Evolutionary conservation across 2,329 filamentous ascomycete species (phyloP).

Genomic region (Lecanosticta acicola): DNA sequence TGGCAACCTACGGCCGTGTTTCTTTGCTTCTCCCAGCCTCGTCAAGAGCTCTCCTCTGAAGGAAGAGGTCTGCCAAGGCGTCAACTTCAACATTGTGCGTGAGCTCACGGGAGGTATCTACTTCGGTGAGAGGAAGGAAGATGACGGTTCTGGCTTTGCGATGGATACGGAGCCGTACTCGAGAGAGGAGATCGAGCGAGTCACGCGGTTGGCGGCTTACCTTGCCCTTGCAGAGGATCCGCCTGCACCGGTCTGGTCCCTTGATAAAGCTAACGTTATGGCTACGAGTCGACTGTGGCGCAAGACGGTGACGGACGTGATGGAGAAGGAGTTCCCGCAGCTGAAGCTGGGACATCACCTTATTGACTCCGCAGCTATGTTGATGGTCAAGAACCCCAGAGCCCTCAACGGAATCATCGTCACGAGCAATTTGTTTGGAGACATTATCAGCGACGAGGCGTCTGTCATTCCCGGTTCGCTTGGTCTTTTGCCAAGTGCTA

Average conservation of each 20-base stretch:
- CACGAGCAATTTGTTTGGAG: conserved; percentile 90
- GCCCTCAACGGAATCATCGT: conserved; percentile 85
- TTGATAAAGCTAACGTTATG: conserved; percentile 96
- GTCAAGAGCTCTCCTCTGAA: conserved; percentile 84
- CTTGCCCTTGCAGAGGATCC: conserved; percentile 72
- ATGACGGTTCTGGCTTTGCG: conserved; percentile 67
- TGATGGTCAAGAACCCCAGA: conserved; percentile 91
- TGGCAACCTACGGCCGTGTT: conserved; percentile 92
- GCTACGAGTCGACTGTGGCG: conserved; percentile 87
- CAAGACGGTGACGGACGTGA: conserved; percentile 76
- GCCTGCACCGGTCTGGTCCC: conserved; percentile 71
- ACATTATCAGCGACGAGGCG: conserved; percentile 94
- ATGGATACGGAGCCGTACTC: conserved; percentile 85
- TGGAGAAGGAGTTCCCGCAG: conserved; percentile 83
- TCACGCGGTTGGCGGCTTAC: conserved; percentile 74
- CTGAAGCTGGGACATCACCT: conserved; percentile 80
- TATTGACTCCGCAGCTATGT: conserved; percentile 94
- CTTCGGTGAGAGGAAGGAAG: conserved; percentile 84
- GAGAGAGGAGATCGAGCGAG: conserved; percentile 76
- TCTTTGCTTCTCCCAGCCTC: conserved; percentile 82
- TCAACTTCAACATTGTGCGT: conserved; percentile 87
- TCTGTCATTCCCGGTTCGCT: conserved; percentile 89
- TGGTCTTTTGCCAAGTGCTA: conserved; percentile 81
- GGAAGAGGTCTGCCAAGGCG: conserved; percentile 74
- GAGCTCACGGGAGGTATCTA: conserved; percentile 92